A percentile compares a stretch with the other conserved stretches of the same genome.
Evolutionary conservation across 1,284 basidiomycete genomes (phyloP).

Genomic region (Gomphus sp.): DNA sequence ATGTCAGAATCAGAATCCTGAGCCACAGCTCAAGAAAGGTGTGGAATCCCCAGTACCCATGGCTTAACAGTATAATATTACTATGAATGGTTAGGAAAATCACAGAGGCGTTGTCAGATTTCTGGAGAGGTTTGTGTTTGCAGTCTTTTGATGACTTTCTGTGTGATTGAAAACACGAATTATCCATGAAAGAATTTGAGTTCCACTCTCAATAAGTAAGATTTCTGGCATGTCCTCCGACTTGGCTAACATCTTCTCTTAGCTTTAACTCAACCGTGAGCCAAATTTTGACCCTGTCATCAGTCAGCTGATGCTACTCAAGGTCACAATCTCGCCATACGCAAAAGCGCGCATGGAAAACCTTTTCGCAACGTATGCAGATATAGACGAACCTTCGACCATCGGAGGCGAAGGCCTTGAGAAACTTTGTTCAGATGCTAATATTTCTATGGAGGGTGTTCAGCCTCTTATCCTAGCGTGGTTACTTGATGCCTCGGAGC

Average conservation of each 20-base stretch:
- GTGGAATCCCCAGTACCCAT: no score
- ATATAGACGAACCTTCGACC: constrained; percentile 41
- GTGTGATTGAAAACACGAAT: neutral
- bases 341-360: constrained; percentile 35
- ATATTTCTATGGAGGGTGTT: constrained; percentile 59
- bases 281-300: neutral
- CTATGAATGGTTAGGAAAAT: constrained; percentile 16
- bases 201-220: neutral
- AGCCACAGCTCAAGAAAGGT: neutral
- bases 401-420: constrained; percentile 65
- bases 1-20: neutral
- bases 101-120: constrained; percentile 14
- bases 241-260: neutral
- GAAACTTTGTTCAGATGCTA: constrained; percentile 51
- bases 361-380: constrained; percentile 58
- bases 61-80: neutral
- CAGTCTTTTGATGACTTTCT: constrained; percentile 5
- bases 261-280: neutral
- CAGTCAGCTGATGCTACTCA: neutral
- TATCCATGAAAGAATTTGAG: neutral
- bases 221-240: neutral
- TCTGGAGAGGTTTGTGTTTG: constrained; percentile 7
- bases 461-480: constrained; percentile 63
- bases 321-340: constrained; percentile 26
- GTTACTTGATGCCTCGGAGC: constrained; percentile 57